Percentiles rank a stretch among this genome's conserved stretches.
Evolutionary conservation across 1,139 yeast species (phyloP).

Genomic region (Sugiyamaella castrensis): DNA sequence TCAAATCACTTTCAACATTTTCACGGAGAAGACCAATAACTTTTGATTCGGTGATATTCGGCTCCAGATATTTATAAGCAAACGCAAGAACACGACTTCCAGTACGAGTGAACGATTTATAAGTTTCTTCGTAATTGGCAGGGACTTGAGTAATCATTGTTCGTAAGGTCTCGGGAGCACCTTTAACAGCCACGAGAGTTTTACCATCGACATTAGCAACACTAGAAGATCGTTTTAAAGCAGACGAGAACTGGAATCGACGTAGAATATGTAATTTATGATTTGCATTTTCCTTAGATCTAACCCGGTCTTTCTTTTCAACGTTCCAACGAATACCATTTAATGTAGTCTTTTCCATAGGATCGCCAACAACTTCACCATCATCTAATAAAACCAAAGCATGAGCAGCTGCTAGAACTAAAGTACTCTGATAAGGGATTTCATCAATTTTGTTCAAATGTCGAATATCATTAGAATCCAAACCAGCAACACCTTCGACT

Average conservation of each 20-base stretch:
- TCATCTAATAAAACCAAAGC: conserved; percentile 91
- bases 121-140: conserved; percentile 75
- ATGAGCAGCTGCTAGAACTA: conserved; percentile 91
- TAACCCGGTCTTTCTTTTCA: conserved; percentile 58
- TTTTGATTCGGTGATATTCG: conserved; percentile 49
- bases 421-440: conserved; percentile 64
- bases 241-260: conserved; percentile 95
- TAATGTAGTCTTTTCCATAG: conserved; percentile 96
- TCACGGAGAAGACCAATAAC: conserved; percentile 59
- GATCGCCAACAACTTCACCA: conserved; percentile 98
- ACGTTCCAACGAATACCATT: conserved; percentile 86
- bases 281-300: conserved; percentile 24
- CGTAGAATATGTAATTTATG: conserved; percentile 69
- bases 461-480: conserved; percentile 47
- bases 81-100: conserved; percentile 96
- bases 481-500: conserved; percentile 94
- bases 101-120: conserved; percentile 86
- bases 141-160: conserved; percentile 74
- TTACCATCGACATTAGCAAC: conserved; percentile 59
- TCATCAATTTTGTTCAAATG: conserved; percentile 56
- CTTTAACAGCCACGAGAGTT: conserved; percentile 85
- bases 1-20: conserved; percentile 67
- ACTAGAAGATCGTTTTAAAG: conserved; percentile 91
- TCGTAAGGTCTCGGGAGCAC: conserved; percentile 98
- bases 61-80: conserved; percentile 73